Conservation (phyloP, 1,284 basidiomycete genomes). For the Neonothopanus nambi region DNA sequence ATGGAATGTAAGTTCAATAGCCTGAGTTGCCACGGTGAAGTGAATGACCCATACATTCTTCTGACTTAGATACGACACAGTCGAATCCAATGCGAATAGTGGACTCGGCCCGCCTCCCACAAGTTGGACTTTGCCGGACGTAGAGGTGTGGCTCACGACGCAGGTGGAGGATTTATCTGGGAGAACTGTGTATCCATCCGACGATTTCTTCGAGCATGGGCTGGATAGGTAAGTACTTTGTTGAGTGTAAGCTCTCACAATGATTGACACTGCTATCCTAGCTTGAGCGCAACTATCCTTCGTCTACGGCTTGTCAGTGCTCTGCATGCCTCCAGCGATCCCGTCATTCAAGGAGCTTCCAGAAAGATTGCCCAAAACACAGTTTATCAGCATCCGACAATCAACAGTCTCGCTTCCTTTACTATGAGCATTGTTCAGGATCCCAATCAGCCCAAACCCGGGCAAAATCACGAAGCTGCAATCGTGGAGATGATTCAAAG, state of each 20-base stretch:
- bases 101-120: conserved; percentile 7
- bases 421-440: conserved; percentile 1
- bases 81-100: conserved; percentile 8
- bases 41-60: background rate
- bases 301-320: conserved; percentile 8
- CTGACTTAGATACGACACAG: conserved; percentile 9
- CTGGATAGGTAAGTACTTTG: conserved; percentile 23
- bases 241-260: background rate
- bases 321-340: background rate
- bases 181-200: conserved; percentile 20
- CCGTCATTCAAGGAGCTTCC: background rate
- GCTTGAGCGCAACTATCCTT: conserved; percentile 6
- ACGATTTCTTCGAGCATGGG: conserved; percentile 11
- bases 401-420: conserved; percentile 6
- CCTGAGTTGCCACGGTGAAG: background rate
- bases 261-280: background rate
- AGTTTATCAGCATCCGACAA: conserved; percentile 12
- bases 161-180: conserved; percentile 15
- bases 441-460: background rate
- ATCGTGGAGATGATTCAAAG: conserved; percentile 11
- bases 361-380: conserved; percentile 5
- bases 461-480: background rate
- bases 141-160: conserved; percentile 3
- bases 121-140: conserved; percentile 2
- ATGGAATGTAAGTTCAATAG: background rate